phyloP scores from a whole-genome alignment of 2,329 filamentous ascomycete genomes.

The Penicillium decumbens region DNA sequence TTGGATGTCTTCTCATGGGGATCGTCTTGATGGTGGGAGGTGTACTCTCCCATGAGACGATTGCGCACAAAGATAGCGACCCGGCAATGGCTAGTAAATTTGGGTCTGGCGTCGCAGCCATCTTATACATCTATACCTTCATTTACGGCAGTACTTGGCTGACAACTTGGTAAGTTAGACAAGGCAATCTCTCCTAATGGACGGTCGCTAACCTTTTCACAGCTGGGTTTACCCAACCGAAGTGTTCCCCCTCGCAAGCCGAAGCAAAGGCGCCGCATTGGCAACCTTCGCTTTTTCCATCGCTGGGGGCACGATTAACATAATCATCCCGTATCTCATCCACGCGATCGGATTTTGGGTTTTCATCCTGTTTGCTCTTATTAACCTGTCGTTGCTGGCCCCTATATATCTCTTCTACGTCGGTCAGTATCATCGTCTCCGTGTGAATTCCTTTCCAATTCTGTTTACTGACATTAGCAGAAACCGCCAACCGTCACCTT shows the following conservation, averaged over 20 bases:
- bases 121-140: constrained; percentile 26
- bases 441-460: neutral
- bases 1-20: constrained; percentile 19
- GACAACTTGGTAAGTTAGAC: constrained; percentile 21
- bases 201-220: neutral
- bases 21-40: constrained; percentile 22
- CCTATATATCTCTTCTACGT: constrained; percentile 29
- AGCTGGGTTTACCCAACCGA: constrained; percentile 26
- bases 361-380: constrained; percentile 31
- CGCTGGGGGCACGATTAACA: constrained; percentile 27
- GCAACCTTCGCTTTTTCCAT: constrained; percentile 27
- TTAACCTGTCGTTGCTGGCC: constrained; percentile 26
- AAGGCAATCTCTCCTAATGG: neutral
- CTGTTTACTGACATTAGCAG: neutral
- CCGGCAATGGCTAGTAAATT: too few species aligned
- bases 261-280: constrained; percentile 21
- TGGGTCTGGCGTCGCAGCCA: constrained; percentile 19
- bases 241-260: constrained; percentile 21
- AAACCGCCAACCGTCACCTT: constrained; percentile 26
- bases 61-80: constrained; percentile 9
- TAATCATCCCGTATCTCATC: constrained; percentile 35
- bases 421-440: constrained; percentile 4
- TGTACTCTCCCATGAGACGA: constrained; percentile 16
- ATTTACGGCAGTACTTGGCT: constrained; percentile 26
- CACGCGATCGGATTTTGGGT: constrained; percentile 30